Base-by-base conservation (phyloP, 164 flowering plant genomes). In the Vitis rupestris region DNA sequence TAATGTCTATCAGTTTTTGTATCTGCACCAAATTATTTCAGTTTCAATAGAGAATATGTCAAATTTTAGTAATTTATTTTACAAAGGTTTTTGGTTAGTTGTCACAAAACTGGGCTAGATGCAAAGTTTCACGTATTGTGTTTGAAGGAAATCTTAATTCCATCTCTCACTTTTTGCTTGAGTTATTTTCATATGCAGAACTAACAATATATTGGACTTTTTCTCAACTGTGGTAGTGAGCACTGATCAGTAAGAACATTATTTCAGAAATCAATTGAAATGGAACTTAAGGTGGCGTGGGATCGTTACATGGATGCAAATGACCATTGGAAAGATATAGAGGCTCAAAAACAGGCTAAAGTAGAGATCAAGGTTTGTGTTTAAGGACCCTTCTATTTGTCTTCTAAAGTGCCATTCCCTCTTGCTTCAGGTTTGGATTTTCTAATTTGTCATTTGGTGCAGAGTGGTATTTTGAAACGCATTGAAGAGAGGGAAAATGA, bases 261-360 rank as follows among this genome's bases (percentile, higher is more conserved):
- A n/a, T 76, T 82, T 70, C 86, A 93, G 99, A 78, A 73, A 72
- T 81, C 89, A 67, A 87, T 82, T 75, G 94, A 90, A 53, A 52
- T 49, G 65, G 88, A 87, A 69, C 82, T 93, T 58, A 75, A 83
- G 68, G 80, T 68, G 53, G 81, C 86, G 52, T 84, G 85, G 91
- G 88, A 83, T 63, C 61, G 76, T 63, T 93, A 84, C 75, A 76
- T 77, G 83, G 75, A 83, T 67, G 91, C 88, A 69, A 84, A 78
- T 83, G 78, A 83, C 50, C 83, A 83, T 17, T 88, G 85, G 76
- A 93, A 84, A 75, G 84, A 82, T 67, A 63, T 81, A 70, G 97
- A 85, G 67, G 92, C 87, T 58, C 87, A 88, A 78, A 87, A 83
- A 64, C 80, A 81, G 64, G 94, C 93, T 59, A 93, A 91, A 79